Percentiles rank a stretch among this genome's conserved stretches.
These are phyloP conservation scores for Pisolithus thermaeus DNA, from an alignment of 1,284 basidiomycete species.

Conservation along the genomic window DNA sequence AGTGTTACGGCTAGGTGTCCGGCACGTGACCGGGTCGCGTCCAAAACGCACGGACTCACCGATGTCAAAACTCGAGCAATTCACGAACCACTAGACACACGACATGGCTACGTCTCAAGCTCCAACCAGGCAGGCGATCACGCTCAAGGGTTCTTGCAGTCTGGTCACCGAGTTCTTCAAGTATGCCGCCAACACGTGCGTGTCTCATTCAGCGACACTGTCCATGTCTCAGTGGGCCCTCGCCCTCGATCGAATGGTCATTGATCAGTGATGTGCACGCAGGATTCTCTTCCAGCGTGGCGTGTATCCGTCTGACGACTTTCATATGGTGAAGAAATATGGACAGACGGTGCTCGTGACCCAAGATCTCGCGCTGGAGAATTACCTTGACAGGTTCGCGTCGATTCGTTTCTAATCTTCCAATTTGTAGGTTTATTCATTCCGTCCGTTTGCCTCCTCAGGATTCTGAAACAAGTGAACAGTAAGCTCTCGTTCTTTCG, in stretches of 20 bases:
- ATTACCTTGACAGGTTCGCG: conserved; percentile 80
- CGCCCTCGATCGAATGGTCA: neutral
- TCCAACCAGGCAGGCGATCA: conserved; percentile 70
- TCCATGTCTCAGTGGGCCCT: neutral
- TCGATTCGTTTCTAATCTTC: neutral
- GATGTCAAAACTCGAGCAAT: too few species aligned
- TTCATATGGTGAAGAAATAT: conserved; percentile 99
- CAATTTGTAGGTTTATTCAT: neutral
- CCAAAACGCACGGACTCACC: too few species aligned
- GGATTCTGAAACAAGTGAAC: conserved; percentile 87
- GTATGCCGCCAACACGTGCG: conserved; percentile 91
- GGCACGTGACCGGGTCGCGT: neutral
- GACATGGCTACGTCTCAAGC: conserved; percentile 56
- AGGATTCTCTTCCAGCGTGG: conserved; percentile 96
- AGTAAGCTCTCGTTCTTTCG: conserved; percentile 45
- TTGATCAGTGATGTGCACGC: conserved; percentile 10
- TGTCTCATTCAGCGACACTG: conserved; percentile 10
- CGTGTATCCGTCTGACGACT: conserved; percentile 97
- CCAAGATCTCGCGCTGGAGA: conserved; percentile 87
- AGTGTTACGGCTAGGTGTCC: neutral
- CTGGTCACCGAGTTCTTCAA: conserved; percentile 99
- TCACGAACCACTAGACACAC: too few species aligned
- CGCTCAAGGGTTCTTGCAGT: conserved; percentile 91
- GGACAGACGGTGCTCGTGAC: conserved; percentile 94
- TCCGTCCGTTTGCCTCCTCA: conserved; percentile 25